Base-by-base conservation (phyloP, 169 alveolate species). In the Perkinsus chesapeaki region DNA sequence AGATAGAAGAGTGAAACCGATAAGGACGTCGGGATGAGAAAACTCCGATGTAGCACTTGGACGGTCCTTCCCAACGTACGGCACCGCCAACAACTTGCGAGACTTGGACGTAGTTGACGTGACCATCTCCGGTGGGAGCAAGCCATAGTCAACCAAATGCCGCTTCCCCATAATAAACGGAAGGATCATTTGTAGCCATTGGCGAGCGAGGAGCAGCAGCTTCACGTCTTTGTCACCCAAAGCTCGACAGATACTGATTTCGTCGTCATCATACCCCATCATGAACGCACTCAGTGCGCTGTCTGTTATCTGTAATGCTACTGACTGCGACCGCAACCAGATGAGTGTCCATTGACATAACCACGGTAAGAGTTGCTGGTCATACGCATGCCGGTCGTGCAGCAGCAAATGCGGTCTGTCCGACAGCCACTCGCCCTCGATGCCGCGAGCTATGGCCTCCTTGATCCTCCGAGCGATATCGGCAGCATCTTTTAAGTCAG, bases 21-120 rank as follows among this genome's bases (percentile, higher is more conserved):
- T 98, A 31, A 97, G 97, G 16, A 98, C 97, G 94, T 98, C 99
- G 0, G 98, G 98, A 92, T 98, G 98, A 20, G 99, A 96, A 96
- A 97, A 98, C 93, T 98, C 99, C 31, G 99, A 97, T 94, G 97
- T 97, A 31, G 91, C 93, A 43, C 98, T 96, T 0, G 99, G 99
- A 38, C 98, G 96, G 95, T 98, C 99, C 92, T 97, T 98, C 12
- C 99, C 99, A 39, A 98, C 97, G 92, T 97, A 98, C 31, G 99
- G 99, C 39, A 98, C 98, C 0, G 99, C 98, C 91, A 98, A 95
- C 95, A 97, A 95, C 91, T 96, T 96, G 73, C 99, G 96, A n/a
- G 98, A 95, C 12, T 93, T 94, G 12, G 97, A 96, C 94, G 95
- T 93, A 31, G 90, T 48, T 36, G 73, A 72, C 92, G 94, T 93